phyloP scores from a whole-genome alignment of 441 rosid genomes.

The Bruguiera hainesii region DNA sequence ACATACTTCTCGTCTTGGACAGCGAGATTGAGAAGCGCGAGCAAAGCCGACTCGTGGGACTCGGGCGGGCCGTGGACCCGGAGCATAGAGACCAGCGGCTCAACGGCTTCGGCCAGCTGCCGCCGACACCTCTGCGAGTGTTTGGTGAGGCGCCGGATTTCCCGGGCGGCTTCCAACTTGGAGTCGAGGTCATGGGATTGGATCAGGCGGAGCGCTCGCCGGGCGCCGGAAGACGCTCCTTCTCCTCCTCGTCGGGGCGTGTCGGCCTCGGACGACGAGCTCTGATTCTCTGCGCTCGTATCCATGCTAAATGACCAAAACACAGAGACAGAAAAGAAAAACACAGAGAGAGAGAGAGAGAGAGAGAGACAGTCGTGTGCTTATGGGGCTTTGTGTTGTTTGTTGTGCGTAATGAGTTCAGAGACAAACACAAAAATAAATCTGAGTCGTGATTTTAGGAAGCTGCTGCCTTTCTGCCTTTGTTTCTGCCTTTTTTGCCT shows the following conservation, averaged over 20 bases:
- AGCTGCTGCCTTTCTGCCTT: no score
- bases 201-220: conserved; percentile 46
- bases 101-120: conserved; percentile 57
- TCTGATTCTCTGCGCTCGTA: conserved; percentile 23
- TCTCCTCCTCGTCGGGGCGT: conserved; percentile 29
- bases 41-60: conserved; percentile 63
- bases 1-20: conserved; percentile 87
- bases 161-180: conserved; percentile 69
- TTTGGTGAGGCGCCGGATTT: conserved; percentile 90
- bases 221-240: conserved; percentile 34
- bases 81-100: conserved; percentile 82
- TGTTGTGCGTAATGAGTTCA: not conserved
- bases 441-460: no score
- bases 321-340: no score
- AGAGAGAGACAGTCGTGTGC: conserved; percentile 4
- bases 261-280: conserved; percentile 37
- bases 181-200: conserved; percentile 46
- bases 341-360: conserved; percentile 9
- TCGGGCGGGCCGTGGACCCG: conserved; percentile 35
- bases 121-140: conserved; percentile 82
- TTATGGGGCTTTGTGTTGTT: not conserved
- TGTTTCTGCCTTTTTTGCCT: no score
- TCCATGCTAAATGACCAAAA: conserved; percentile 22
- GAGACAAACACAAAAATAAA: not conserved
- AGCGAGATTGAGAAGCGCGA: conserved; percentile 93